A percentile compares a stretch with the other conserved stretches of the same genome.
These are phyloP conservation scores for Mucor sp. DNA, from an alignment of 371 early-diverging fungal genomes.

Conservation along the genomic window DNA sequence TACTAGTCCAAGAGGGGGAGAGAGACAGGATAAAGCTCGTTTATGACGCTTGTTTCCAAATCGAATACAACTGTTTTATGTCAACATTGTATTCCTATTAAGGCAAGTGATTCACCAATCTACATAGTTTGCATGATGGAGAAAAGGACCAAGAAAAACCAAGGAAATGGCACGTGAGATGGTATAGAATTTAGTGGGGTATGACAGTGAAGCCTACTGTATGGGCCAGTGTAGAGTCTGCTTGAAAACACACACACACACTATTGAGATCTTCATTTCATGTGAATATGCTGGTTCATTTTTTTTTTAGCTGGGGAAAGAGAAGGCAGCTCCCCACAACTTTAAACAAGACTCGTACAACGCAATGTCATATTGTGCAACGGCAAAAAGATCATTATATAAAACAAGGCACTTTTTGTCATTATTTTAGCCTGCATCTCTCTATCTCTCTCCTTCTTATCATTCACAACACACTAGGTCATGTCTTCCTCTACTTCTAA, in stretches of 20 bases:
- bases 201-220: not conserved
- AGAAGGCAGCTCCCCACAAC: not conserved
- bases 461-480: not conserved
- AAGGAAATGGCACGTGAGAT: conserved; percentile 7
- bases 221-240: no score
- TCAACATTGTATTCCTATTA: not conserved
- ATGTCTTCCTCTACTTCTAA: conserved; percentile 13
- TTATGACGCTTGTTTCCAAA: not conserved
- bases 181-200: not conserved
- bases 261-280: not conserved
- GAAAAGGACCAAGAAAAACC: not conserved
- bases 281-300: not conserved
- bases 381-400: not conserved
- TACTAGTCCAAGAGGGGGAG: no score
- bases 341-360: not conserved
- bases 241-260: not conserved
- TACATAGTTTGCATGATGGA: not conserved
- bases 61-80: not conserved
- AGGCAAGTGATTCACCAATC: not conserved
- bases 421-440: not conserved
- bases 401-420: not conserved
- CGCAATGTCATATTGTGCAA: not conserved
- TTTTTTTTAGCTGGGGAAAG: not conserved
- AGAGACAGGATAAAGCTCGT: not conserved
- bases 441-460: not conserved